Evolutionary conservation across 805 yeast species (phyloP), one percentile per base, ranked within the genome.

Genomic region (Ogataea nakhonphanomensis): DNA sequence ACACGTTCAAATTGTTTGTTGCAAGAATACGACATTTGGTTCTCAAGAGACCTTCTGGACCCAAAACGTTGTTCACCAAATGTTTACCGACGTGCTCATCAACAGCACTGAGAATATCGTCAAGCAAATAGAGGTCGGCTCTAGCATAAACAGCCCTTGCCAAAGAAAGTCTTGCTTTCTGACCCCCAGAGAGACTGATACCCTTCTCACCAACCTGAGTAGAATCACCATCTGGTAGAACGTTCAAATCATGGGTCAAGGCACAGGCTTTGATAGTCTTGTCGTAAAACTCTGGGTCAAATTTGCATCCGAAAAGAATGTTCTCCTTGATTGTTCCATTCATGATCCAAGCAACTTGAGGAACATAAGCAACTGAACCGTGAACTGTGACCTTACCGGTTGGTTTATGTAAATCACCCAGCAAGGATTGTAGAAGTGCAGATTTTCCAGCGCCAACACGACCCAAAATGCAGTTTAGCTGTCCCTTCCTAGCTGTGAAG

Each of bases 121-220:
- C 98, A 49, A 90, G 67, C 32, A 90, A 65, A 59, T 86, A 87
- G 29, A 90, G 77, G 53, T 90, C 96, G 8, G 96, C 93, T 49
- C 96, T 73, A 3, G 96, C 78, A 58, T 90, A 90, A 6, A 90
- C 96, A 11, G 98, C 96, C 59, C 98, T 77, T 1, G 97, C 97
- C 37, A 90, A 73, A 1, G 95, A 80, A 27, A 90, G 72, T 62
- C 98, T 80, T 1, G 97, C 96, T 69, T 90, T 90, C 64, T 90
- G 97, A 36, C 98, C 98, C 36, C 98, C 98, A 33, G 95, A 84
- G 31, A 90, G 71, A 8, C 96, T 85, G 37, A 90, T 88, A 51
- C 98, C 98, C 63, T 90, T 86, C 65, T 90, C 98, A 50, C 98
- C 97, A 43, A 90, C 96, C 55, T 84, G 80, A 5, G 98, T 90